Base-by-base conservation (phyloP, 2,329 filamentous ascomycete species). In the Penicillium brasilianum region DNA sequence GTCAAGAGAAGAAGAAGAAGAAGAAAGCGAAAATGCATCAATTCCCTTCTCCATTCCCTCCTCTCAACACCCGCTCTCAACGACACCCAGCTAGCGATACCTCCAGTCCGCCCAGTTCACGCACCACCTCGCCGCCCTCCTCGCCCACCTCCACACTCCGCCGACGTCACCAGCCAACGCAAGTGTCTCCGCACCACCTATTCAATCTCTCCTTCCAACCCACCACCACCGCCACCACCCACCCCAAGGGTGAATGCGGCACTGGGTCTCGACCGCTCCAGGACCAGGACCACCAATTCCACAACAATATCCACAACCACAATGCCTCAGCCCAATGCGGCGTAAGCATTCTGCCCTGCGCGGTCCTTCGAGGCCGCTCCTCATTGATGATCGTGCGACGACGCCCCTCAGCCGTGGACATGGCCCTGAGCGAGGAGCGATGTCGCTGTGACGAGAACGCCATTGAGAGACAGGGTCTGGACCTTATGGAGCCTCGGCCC, bases 401-500 rank as follows among this genome's bases (percentile, higher is more conserved):
- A 28, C 74, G 78, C 16, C 78, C 78, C 2, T 82, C 80, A 5
- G 73, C 76, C 10, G 75, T 80, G 14, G 80, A 82, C 60, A 66
- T 81, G 54, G 77, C 76, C 2, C 69, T 82, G 37, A 77, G 75
- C 44, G 78, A 78, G 53, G 80, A 81, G 67, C 76, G 73, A 1
- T 75, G 69, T 20, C 76, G 79, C 2, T 77, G 76, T 50, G 71
- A 72, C 20, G 73, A 68, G 36, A 75, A 82, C 53, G 59, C 71
- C 0, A 70, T 78, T 62, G 78, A 80, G 62, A 66, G 77, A 11
- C 68, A 76, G 52, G 79, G 80, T 0, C 59, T 82, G 41, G 75
- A 73, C 22, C 68, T 82, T 20, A 72, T 82, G 71, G 80, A 82
- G 67, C 80, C 80, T 1, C 67, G 80, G 18, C 80, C 80, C 0